Evolutionary conservation across 2,329 filamentous ascomycete genomes (phyloP).

Genomic region (Cadophora sp.): DNA sequence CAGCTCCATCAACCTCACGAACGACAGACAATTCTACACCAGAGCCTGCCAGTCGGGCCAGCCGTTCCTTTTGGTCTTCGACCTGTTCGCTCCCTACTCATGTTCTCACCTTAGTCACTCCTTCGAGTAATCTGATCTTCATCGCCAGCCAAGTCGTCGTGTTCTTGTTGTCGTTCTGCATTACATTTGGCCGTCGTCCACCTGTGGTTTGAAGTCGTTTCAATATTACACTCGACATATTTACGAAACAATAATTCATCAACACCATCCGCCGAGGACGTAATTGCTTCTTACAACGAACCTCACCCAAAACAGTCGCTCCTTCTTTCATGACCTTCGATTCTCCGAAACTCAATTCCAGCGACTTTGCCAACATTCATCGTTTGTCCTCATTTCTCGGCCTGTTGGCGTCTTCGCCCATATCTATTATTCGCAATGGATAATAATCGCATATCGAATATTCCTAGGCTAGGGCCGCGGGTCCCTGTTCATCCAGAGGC

Average conservation of each 20-base stretch:
- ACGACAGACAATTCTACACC: conserved; percentile 13
- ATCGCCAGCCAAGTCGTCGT: conserved; percentile 6
- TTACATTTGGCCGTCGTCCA: conserved; percentile 14
- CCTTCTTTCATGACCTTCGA: conserved; percentile 26
- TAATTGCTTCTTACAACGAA: conserved; percentile 21
- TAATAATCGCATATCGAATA: conserved; percentile 34
- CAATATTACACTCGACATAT: conserved; percentile 30
- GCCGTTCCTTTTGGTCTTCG: conserved; percentile 58
- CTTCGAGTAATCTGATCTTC: conserved; percentile 35
- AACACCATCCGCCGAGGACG: conserved; percentile 15
- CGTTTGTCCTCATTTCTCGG: not conserved
- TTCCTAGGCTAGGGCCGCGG: conserved; percentile 39
- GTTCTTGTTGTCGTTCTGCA: conserved; percentile 21
- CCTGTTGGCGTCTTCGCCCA: conserved; percentile 8
- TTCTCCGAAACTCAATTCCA: not conserved
- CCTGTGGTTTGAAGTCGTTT: conserved; percentile 34
- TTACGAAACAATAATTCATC: conserved; percentile 31
- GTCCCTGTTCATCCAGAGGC: conserved; percentile 30
- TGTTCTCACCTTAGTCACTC: conserved; percentile 45
- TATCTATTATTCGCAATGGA: conserved; percentile 32
- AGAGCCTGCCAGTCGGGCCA: conserved; percentile 61
- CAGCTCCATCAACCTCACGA: conserved; percentile 43
- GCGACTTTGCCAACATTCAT: not conserved
- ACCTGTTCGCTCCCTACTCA: conserved; percentile 49
- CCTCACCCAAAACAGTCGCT: conserved; percentile 26